Evolutionary conservation across 768 basidiomycete species (phyloP), one percentile per base, ranked within the genome.

Genomic region (Leccinum arenicola): DNA sequence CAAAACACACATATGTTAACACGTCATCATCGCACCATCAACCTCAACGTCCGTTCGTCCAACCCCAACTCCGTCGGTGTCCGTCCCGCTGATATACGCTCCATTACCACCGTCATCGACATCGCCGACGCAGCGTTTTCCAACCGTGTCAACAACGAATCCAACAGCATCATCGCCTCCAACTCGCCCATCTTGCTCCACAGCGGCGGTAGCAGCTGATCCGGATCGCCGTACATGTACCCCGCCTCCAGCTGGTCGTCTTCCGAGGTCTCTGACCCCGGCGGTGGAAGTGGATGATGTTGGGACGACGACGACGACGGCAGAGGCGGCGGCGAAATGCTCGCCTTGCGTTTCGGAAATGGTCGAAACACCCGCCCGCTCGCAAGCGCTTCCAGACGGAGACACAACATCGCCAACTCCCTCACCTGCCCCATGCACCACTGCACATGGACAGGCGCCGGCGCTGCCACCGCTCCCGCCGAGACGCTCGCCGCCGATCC

Each of bases 331-430:
- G 45, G 35, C 3, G 65, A 35, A 3, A 74, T 67, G 7, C 68
- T 69, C 11, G 76, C 78, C 19, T 71, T 62, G 45, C 69, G 72
- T 55, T 73, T 75, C 11, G 78, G 69, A 15, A 72, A 63, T 3
- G 80, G 69, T 19, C 79, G 78, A 75, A 89, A 89, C 12, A 87
- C 75, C 4, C 87, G 82, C 0, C 75, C 77, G 4, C 85, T 81
- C 3, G 87, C 80, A 25, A 94, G 78, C 3, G 89, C 84, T 74
- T 98, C 94, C 31, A 95, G 77, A 4, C 93, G 84, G 23, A 95
- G 75, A 67, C 89, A 88, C 11, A 95, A 70, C 62, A 84, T 66
- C 1, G 86, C 89, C 50, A 98, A 74, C 59, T 89, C 83, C 52
- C 82, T 82, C 68, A 93, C 85, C 70, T 93, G 88, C 14, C 81